phyloP scores from a whole-genome alignment of 2,329 filamentous ascomycete species.

The Aspergillus texensis region DNA sequence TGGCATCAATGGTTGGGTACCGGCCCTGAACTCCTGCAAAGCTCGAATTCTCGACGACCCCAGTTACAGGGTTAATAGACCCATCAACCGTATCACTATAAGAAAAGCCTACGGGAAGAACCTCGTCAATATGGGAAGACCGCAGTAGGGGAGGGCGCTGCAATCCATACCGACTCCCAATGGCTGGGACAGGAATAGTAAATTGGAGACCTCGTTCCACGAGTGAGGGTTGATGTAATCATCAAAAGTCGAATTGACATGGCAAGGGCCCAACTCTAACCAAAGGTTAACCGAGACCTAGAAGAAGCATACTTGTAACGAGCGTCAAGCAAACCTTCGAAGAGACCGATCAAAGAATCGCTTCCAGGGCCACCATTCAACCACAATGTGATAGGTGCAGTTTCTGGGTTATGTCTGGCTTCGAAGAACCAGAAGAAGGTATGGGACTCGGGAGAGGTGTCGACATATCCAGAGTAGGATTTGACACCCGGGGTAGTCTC shows the following conservation, averaged over 20 bases:
- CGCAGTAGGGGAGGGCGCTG: not conserved
- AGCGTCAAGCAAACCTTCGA: constrained; percentile 35
- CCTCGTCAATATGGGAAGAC: not conserved
- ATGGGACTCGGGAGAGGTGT: constrained; percentile 54
- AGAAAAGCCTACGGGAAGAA: constrained; percentile 33
- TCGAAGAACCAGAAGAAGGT: constrained; percentile 62
- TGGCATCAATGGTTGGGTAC: constrained; percentile 54
- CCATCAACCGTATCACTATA: constrained; percentile 40
- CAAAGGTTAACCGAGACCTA: not conserved
- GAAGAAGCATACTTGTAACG: not conserved
- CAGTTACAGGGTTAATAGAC: constrained; percentile 47
- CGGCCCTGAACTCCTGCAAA: constrained; percentile 48
- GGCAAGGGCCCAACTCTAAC: constrained; percentile 46
- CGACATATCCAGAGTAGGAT: constrained; percentile 59
- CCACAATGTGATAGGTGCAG: constrained; percentile 46
- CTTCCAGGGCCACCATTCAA: constrained; percentile 47
- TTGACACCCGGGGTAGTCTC: constrained; percentile 60
- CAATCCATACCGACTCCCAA: constrained; percentile 53
- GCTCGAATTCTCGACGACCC: constrained; percentile 49
- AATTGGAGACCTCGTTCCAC: constrained; percentile 62
- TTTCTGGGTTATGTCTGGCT: constrained; percentile 53
- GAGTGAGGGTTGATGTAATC: constrained; percentile 59
- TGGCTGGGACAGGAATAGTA: constrained; percentile 65
- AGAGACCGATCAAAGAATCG: constrained; percentile 46
- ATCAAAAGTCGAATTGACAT: constrained; percentile 48